Base-by-base conservation (phyloP, 352 stramenopile species). In the Peronospora farinosa region DNA sequence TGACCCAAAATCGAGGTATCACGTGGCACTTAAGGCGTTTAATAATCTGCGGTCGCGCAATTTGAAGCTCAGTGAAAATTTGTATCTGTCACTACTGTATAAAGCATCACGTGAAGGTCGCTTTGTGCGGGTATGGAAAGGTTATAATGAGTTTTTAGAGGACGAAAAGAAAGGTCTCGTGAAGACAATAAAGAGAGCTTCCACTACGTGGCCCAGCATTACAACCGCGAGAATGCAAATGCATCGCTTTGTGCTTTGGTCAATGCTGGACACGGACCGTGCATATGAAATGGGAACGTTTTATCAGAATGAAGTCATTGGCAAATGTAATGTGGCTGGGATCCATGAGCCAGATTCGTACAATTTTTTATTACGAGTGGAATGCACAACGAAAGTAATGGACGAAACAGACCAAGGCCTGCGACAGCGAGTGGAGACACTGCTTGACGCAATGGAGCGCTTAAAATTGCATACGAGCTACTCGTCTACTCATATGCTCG, bases 361-460 rank as follows among this genome's bases (percentile, higher is more conserved):
- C 27, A 88, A 86, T 51, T 88, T 86, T 23, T 36, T 88, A 23
- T 31, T 88, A 58, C 60, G 64, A 38, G 63, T 80, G 40, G 77
- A 88, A 57, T 88, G 74, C 54, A 83, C 63, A 8, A 62, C 57
- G 13, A 68, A 55, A 45, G 62, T 74, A 17, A 55, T 52, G n/a
- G 51, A 63, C 31, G 65, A 78, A 43, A 46, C 64, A 32, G 54
- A 67, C 13, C 41, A 56, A 3, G 66, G 54, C 33, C 36, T 65
- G 25, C 58, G 60, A 27, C 47, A 49, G 19, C 70, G 77, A n/a
- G 47, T 85, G 17, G 60, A 79, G 45, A 61, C 48, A 40, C 60
- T 88, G 11, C 57, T 88, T 7, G 41, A 38, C 21, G 49, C 58
- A 12, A 69, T 88, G 54, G 63, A 80, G 15, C 40, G 40, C 19